Evolutionary conservation across 805 yeast genomes (phyloP).

Genomic region (Starmera pachycereana): DNA sequence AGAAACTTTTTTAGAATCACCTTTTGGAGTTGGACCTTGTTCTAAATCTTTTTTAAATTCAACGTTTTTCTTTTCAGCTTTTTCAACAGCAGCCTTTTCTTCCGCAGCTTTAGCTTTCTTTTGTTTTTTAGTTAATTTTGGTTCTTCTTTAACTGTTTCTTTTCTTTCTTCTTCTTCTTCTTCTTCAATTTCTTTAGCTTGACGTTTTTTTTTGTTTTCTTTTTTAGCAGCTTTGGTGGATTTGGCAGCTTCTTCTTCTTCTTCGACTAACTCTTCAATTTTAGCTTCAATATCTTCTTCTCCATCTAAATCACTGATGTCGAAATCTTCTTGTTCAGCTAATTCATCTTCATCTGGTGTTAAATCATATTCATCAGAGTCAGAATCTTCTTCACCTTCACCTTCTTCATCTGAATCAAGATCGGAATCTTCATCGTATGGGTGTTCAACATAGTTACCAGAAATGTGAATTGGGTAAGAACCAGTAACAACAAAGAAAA

Average conservation of each 20-base stretch:
- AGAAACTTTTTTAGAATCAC: conserved; percentile 42
- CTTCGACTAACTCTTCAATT: conserved; percentile 65
- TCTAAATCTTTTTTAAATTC: conserved; percentile 86
- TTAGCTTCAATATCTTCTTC: conserved; percentile 61
- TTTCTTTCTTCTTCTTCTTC: conserved; percentile 17
- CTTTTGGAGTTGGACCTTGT: conserved; percentile 75
- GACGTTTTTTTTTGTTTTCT: conserved; percentile 19
- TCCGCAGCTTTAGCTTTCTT: conserved; percentile 21
- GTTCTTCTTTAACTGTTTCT: conserved; percentile 17
- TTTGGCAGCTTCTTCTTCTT: conserved; percentile 41
- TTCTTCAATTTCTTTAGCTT: conserved; percentile 21
- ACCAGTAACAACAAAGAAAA: conserved; percentile 90
- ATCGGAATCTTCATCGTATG: conserved; percentile 63
- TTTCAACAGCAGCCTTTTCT: conserved; percentile 8
- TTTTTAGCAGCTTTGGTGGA: conserved; percentile 16
- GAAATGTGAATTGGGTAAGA: conserved; percentile 85
- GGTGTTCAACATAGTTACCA: conserved; percentile 96
- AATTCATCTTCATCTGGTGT: conserved; percentile 74
- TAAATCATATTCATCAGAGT: conserved; percentile 47
- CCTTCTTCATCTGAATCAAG: conserved; percentile 34
- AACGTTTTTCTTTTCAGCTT: conserved; percentile 53
- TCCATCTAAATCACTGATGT: conserved; percentile 39
- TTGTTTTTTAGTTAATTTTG: conserved; percentile 15
- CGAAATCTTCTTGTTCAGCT: conserved; percentile 28
- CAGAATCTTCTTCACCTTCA: conserved; percentile 27